phyloP scores from a whole-genome alignment of 305 asterid species.

The Solanum hybrid region DNA sequence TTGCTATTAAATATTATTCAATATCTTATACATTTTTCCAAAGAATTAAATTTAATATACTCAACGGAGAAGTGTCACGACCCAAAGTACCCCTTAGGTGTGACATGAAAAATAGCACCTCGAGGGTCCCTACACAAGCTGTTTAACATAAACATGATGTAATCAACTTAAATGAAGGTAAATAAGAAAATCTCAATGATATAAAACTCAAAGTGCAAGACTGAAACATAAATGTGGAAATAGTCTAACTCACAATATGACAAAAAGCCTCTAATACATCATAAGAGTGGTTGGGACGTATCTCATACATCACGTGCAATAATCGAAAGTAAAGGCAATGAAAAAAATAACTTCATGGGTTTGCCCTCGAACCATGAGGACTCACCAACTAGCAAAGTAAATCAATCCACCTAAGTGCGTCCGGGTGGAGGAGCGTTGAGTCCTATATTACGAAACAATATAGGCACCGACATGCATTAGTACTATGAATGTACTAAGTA shows the following conservation, averaged over 20 bases:
- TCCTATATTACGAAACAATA: background rate
- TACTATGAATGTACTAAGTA: too few species aligned
- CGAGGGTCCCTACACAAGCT: background rate
- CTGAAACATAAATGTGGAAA: background rate
- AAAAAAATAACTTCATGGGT: background rate
- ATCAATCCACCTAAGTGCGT: background rate
- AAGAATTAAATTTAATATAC: background rate
- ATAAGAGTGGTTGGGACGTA: background rate
- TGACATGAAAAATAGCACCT: background rate
- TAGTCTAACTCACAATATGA: background rate
- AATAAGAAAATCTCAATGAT: background rate
- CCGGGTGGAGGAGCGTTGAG: background rate
- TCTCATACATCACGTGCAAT: background rate
- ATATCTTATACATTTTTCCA: background rate
- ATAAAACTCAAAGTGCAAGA: background rate
- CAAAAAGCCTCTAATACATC: background rate
- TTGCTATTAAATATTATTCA: background rate
- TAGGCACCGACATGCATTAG: background rate
- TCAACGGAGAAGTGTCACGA: background rate
- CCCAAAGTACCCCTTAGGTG: background rate
- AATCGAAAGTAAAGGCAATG: background rate
- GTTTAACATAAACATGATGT: background rate
- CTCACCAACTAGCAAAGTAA: background rate
- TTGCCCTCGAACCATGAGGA: background rate
- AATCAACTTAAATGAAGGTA: background rate